phyloP scores from a whole-genome alignment of 805 yeast genomes.

The Kurtzmaniella cleridarum region DNA sequence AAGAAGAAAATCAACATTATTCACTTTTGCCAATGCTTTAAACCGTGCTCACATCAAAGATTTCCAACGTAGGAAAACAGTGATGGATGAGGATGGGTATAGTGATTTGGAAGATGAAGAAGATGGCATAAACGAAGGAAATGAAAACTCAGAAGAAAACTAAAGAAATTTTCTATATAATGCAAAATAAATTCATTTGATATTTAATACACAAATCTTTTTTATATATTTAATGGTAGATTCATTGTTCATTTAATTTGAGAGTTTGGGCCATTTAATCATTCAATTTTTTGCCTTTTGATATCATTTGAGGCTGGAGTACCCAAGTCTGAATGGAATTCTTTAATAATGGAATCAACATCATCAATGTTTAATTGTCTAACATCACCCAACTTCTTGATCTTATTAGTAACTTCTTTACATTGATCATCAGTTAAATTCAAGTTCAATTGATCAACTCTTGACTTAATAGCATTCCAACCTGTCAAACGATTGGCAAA shows the following conservation, averaged over 20 bases:
- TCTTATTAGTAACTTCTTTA: slow-evolving; percentile 91
- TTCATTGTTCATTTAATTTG: slow-evolving; percentile 3
- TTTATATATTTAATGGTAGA: slow-evolving; percentile 3
- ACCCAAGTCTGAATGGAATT: slow-evolving; percentile 73
- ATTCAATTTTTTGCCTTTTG: slow-evolving; percentile 8
- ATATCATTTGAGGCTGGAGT: slow-evolving; percentile 36
- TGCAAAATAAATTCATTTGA: not conserved
- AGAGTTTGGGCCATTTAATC: slow-evolving; percentile 7
- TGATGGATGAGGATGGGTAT: slow-evolving; percentile 22
- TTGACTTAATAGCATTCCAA: slow-evolving; percentile 97
- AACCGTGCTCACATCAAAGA: slow-evolving; percentile 80
- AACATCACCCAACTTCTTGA: slow-evolving; percentile 91
- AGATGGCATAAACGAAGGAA: slow-evolving; percentile 6
- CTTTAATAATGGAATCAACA: slow-evolving; percentile 94
- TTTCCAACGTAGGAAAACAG: slow-evolving; percentile 61
- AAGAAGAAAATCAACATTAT: slow-evolving; percentile 31
- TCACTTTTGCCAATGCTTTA: slow-evolving; percentile 47
- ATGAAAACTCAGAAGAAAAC: not conserved
- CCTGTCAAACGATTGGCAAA: slow-evolving; percentile 98
- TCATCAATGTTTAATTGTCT: slow-evolving; percentile 93
- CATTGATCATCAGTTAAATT: slow-evolving; percentile 85
- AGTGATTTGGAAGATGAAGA: slow-evolving; percentile 33
- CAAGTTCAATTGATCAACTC: slow-evolving; percentile 95
- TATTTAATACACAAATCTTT: not conserved
- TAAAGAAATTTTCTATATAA: not conserved